Base-by-base conservation (phyloP, 805 yeast species). In the Candida gorgasii region DNA sequence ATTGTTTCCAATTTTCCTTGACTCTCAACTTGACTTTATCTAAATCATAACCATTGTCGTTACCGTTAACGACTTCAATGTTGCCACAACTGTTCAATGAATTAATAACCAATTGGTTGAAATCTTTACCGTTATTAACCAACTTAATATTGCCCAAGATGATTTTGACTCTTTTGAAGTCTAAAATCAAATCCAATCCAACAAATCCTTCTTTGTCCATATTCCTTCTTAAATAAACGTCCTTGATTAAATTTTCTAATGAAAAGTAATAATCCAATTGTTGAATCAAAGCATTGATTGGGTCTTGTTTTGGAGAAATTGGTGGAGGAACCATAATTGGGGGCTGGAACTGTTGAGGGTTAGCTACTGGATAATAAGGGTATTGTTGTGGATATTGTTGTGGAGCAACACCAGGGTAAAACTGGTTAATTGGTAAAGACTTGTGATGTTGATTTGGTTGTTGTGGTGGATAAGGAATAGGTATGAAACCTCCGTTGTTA, bases 241-340 rank as follows among this genome's bases (percentile, higher is more conserved):
- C 99, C 66, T 89, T 86, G 53, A 84, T 72, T 65, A 93, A 74
- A 65, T 93, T 93, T 54, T 89, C 96, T 39, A 82, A 73, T 22
- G 95, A 84, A 68, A 93, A 86, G 65, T 93, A 93, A 72, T 93
- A 93, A 59, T 88, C 93, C 40, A 92, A 71, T 72, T 90, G 98
- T 45, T 67, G 62, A 39, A 59, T 61, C 52, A 70, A 70, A 27
- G 76, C 76, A 49, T 63, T 63, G 45, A 60, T 62, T 22, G 75
- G 76, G 45, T 69, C 69, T 52, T 70, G 75, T 52, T 70, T 67
- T 15, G 75, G 74, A 36, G 73, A 67, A 48, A 70, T 70, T 41
- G 76, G 75, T 17, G 76, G 76, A 14, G 76, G 75, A 18, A 68
- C 65, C 43, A 59, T 66, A 23, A 55, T 56, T 36, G 64, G 62